Conservation (phyloP, 192 early-diverging fungal genomes). For the Cladochytrium replicatum region DNA sequence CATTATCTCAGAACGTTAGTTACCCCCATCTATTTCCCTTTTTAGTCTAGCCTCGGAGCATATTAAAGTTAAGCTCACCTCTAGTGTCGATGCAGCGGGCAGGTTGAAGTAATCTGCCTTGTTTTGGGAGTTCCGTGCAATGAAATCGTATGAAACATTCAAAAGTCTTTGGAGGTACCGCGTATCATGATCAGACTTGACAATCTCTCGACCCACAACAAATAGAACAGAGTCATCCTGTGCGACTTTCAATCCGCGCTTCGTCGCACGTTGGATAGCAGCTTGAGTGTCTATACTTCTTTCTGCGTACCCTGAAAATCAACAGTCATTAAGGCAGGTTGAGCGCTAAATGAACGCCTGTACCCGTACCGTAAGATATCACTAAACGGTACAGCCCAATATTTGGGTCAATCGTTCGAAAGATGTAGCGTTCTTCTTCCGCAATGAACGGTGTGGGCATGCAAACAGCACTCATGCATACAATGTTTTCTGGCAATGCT, state of each 20-base stretch:
- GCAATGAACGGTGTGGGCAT: conserved; percentile 30
- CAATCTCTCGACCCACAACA: conserved; percentile 29
- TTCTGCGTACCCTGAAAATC: conserved; percentile 27
- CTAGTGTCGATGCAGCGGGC: conserved; percentile 22
- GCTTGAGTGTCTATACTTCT: conserved; percentile 23
- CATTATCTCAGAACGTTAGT: too few species aligned
- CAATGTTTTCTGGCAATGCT: conserved; percentile 26
- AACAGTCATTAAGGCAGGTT: too few species aligned
- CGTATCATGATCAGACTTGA: neutral
- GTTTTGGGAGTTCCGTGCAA: conserved; percentile 25
- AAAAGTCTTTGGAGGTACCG: conserved; percentile 8
- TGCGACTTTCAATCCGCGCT: conserved; percentile 24
- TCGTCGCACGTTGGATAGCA: conserved; percentile 23
- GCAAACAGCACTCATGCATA: conserved; percentile 31
- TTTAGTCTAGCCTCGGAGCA: too few species aligned
- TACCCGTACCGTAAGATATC: conserved; percentile 28
- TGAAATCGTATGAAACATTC: conserved; percentile 10
- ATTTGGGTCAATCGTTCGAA: conserved; percentile 29
- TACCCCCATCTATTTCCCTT: too few species aligned
- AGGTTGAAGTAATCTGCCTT: conserved; percentile 34
- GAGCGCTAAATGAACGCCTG: neutral
- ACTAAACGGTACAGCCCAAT: conserved; percentile 34
- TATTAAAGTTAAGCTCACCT: too few species aligned
- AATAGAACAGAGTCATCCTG: conserved; percentile 20
- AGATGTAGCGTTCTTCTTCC: conserved; percentile 29